Evolutionary conservation across 1,139 yeast genomes (phyloP).

Genomic region (Pichiaceae sp.): DNA sequence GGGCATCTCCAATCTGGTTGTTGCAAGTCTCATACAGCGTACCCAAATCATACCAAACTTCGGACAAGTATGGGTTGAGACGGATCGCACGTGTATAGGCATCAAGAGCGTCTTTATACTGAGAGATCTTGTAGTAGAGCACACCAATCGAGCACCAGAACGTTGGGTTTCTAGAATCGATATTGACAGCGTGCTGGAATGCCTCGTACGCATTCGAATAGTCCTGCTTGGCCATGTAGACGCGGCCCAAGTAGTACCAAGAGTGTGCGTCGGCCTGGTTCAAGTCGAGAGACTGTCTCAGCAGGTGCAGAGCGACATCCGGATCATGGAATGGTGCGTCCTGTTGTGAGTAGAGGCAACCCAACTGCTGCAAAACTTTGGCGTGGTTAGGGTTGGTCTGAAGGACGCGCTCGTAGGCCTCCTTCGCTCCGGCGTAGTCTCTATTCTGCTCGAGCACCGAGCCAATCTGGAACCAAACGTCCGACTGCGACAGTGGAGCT

Average conservation of each 20-base stretch:
- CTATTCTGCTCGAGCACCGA: constrained; percentile 90
- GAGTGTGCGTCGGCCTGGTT: constrained; percentile 91
- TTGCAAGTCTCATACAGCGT: constrained; percentile 95
- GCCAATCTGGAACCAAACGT: constrained; percentile 98
- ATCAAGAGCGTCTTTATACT: constrained; percentile 92
- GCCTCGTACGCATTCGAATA: constrained; percentile 96
- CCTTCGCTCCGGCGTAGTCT: constrained; percentile 86
- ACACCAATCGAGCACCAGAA: constrained; percentile 99
- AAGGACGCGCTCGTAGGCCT: constrained; percentile 89
- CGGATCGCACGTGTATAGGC: constrained; percentile 96
- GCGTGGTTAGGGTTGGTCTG: constrained; percentile 91
- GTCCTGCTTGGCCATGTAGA: constrained; percentile 92
- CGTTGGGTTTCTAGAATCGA: constrained; percentile 94
- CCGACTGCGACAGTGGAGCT: constrained; percentile 90
- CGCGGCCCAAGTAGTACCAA: constrained; percentile 94
- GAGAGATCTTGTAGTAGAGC: constrained; percentile 88
- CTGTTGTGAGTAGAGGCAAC: constrained; percentile 90
- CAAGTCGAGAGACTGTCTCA: constrained; percentile 80
- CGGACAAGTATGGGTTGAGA: constrained; percentile 89
- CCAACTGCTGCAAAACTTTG: constrained; percentile 90
- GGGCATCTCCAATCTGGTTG: constrained; percentile 88
- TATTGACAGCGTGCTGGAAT: constrained; percentile 95
- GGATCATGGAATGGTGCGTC: constrained; percentile 66
- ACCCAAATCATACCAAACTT: constrained; percentile 98
- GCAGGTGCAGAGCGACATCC: constrained; percentile 71